Base-by-base conservation (phyloP, 1,284 basidiomycete genomes). In the Pseudozyma pruni region DNA sequence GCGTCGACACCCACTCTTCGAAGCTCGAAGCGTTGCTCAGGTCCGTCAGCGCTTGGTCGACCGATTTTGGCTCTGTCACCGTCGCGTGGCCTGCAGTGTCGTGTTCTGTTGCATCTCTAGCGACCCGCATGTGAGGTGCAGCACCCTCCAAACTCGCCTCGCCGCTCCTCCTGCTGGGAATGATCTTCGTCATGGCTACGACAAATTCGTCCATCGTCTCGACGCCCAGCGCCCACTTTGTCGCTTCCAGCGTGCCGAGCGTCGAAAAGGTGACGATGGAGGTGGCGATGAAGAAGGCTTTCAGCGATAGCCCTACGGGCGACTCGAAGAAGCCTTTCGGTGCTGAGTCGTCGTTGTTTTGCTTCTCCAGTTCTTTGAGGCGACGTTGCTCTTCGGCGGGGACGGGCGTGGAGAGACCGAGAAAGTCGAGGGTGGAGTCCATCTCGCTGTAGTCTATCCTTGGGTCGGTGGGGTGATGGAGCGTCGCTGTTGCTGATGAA, bases 161-260 rank as follows among this genome's bases (percentile, higher is more conserved):
- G 13, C 56, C 62, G 13, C 29, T 44, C 10, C 20, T 19, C 16
- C 62, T 29, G 34, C 57, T 53, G 0, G 69, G 69, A 5, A 72
- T 42, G 43, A 72, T 49, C 34, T 46, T 51, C 6, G 62, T 56
- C 69, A 72, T 72, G 13, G 56, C 56, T 9, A 72, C 43, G 0
- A 72, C 69, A 29, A 72, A 67, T 8, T 72, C 69, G 58, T 72
- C 69, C 69, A 72, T 62, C 20, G 50, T 62, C 20, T 59, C 49
- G 10, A 72, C 69, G 13, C 57, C 69, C 1, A 72, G 22, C 11
- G 46, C 35, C 17, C 55, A 29, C 33, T 58, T 60, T 6, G 69
- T 53, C 14, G 34, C 23, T 38, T 72, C 62, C 7, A 72, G 54
- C 13, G 49, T 40, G 1, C 54, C 55, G 13, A 58, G 40, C 25